Conservation (phyloP, 352 stramenopile genomes). For the Pythium chondricola region DNA sequence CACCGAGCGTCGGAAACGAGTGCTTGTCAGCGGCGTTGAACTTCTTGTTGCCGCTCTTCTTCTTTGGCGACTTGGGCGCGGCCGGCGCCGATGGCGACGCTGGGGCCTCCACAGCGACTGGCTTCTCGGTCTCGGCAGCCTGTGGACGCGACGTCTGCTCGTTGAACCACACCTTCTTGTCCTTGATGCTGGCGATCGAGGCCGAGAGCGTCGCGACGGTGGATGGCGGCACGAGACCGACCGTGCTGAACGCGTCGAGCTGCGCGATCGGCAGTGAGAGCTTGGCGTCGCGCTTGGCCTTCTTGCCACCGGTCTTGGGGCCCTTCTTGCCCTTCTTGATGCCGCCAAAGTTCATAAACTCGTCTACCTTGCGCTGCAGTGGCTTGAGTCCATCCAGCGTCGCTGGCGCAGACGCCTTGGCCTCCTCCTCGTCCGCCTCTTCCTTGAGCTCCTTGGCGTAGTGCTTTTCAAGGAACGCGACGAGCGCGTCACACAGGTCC, state of each 20-base stretch:
- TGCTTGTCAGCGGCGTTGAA: conserved; percentile 75
- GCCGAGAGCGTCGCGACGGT: conserved; percentile 72
- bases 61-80: conserved; percentile 40
- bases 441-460: conserved; percentile 86
- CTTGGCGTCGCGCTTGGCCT: conserved; percentile 75
- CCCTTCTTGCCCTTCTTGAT: conserved; percentile 71
- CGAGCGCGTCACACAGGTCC: conserved; percentile 92
- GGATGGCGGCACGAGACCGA: conserved; percentile 88
- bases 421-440: conserved; percentile 20
- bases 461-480: conserved; percentile 89
- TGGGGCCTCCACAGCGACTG: conserved; percentile 2
- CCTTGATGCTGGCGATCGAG: conserved; percentile 91
- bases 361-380: conserved; percentile 79
- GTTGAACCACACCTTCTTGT: conserved; percentile 92
- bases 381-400: conserved; percentile 93
- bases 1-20: conserved; percentile 76
- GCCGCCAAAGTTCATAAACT: conserved; percentile 71
- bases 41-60: conserved; percentile 73
- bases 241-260: conserved; percentile 88
- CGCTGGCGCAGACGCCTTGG: conserved; percentile 32
- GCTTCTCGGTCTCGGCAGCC: conserved; percentile 10
- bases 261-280: conserved; percentile 71
- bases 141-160: conserved; percentile 53
- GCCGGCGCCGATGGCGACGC: conserved; percentile 26
- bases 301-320: conserved; percentile 59